Conservation (phyloP, 129 eudicot species). For the sunflower (Helianthus annuus) region DNA sequence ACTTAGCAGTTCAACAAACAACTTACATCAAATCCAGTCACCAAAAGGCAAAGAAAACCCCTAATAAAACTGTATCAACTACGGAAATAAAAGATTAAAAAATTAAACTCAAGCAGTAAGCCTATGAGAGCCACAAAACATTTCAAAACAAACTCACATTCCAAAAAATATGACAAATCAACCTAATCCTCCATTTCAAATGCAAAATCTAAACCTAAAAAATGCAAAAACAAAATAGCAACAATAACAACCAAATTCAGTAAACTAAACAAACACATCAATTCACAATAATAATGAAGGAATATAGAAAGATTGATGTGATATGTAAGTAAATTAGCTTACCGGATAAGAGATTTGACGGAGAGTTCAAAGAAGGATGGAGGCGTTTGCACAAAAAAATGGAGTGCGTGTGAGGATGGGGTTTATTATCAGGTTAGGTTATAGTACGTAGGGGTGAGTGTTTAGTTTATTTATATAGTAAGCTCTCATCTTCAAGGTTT, state of each 20-base stretch:
- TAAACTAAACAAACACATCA: not conserved
- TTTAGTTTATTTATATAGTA: no score
- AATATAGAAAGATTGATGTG: not conserved
- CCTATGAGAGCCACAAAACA: not conserved
- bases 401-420: not conserved
- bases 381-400: not conserved
- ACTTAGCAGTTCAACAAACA: no score
- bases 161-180: not conserved
- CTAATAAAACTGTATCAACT: no score
- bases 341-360: conserved; percentile 17
- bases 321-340: not conserved
- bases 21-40: not conserved
- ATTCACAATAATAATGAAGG: not conserved
- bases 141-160: not conserved
- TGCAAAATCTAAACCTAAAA: not conserved
- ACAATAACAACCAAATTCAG: not conserved
- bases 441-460: no score
- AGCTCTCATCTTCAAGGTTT: no score
- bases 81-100: not conserved
- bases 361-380: conserved; percentile 3
- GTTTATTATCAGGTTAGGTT: conserved; percentile 16
- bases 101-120: not conserved
- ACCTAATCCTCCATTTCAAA: not conserved
- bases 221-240: not conserved
- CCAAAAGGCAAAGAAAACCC: not conserved